Conservation (phyloP, 129 eudicot genomes). For the Gnaphalium uliginosum region DNA sequence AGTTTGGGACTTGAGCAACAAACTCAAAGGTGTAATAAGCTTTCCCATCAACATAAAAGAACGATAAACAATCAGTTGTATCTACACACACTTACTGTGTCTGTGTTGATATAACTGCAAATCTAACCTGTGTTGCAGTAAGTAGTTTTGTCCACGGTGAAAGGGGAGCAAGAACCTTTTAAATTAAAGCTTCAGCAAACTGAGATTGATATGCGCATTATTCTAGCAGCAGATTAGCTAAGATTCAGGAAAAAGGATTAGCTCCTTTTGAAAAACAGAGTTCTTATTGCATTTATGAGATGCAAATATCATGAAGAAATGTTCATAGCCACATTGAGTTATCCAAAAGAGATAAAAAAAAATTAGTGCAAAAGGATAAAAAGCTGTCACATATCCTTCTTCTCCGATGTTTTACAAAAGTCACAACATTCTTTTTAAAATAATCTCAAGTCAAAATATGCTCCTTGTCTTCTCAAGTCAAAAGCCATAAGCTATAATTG, state of each 20-base stretch:
- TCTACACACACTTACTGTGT: neutral
- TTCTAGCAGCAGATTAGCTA: constrained; percentile 1
- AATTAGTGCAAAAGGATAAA: neutral
- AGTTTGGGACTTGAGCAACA: constrained; percentile 89
- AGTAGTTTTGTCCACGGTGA: constrained; percentile 79
- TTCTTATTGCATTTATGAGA: too few species aligned
- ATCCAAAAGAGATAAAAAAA: neutral
- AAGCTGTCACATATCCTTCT: neutral
- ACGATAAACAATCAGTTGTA: constrained; percentile 8
- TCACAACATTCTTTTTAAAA: neutral
- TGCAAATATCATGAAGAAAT: neutral
- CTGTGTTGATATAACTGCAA: neutral
- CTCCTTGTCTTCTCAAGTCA: neutral
- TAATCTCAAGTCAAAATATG: neutral
- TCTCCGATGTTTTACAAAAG: neutral
- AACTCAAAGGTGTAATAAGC: constrained; percentile 91
- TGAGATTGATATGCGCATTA: constrained; percentile 25
- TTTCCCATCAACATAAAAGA: constrained; percentile 65
- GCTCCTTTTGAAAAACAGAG: neutral
- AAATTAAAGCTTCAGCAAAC: constrained; percentile 87
- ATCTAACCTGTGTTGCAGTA: constrained; percentile 72
- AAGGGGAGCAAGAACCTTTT: constrained; percentile 86
- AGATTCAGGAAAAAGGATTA: neutral
- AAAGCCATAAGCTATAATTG: neutral
- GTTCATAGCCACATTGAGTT: neutral